Conservation (phyloP, 1,139 yeast genomes). For the Sugiyamaella paludigena region DNA sequence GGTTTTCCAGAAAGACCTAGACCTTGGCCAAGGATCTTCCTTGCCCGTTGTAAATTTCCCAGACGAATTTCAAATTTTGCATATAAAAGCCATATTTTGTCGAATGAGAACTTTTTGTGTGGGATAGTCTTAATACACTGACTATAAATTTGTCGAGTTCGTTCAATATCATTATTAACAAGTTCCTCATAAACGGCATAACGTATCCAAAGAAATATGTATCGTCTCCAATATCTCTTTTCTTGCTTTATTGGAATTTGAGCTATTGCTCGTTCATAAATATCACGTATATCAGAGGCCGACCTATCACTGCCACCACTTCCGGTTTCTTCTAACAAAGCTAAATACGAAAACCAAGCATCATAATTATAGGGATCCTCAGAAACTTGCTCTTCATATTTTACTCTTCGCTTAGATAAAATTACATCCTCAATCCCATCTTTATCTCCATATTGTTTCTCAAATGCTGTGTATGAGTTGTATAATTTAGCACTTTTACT, state of each 20-base stretch:
- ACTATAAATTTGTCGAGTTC: constrained; percentile 53
- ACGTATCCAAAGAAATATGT: constrained; percentile 66
- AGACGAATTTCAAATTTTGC: constrained; percentile 76
- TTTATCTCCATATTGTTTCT: constrained; percentile 60
- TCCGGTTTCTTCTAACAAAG: constrained; percentile 45
- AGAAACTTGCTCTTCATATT: constrained; percentile 51
- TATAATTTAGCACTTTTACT: constrained; percentile 45
- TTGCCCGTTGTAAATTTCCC: constrained; percentile 48
- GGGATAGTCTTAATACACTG: constrained; percentile 53
- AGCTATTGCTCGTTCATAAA: constrained; percentile 50
- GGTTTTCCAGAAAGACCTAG: constrained; percentile 60
- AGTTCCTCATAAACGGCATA: constrained; percentile 66
- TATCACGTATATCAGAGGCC: constrained; percentile 33
- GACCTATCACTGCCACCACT: constrained; percentile 19
- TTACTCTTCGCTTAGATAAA: constrained; percentile 50
- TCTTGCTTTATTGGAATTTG: constrained; percentile 40
- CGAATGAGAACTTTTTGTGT: constrained; percentile 58
- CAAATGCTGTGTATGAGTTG: constrained; percentile 55
- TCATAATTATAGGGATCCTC: constrained; percentile 61
- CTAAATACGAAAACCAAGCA: constrained; percentile 75
- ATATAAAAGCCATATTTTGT: constrained; percentile 69
- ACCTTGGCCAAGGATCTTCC: constrained; percentile 70
- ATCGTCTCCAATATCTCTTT: constrained; percentile 60
- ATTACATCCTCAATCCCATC: constrained; percentile 55
- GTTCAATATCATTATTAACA: constrained; percentile 42